phyloP scores from a whole-genome alignment of 2,329 filamentous ascomycete species.

The Xenoacremonium recifei region DNA sequence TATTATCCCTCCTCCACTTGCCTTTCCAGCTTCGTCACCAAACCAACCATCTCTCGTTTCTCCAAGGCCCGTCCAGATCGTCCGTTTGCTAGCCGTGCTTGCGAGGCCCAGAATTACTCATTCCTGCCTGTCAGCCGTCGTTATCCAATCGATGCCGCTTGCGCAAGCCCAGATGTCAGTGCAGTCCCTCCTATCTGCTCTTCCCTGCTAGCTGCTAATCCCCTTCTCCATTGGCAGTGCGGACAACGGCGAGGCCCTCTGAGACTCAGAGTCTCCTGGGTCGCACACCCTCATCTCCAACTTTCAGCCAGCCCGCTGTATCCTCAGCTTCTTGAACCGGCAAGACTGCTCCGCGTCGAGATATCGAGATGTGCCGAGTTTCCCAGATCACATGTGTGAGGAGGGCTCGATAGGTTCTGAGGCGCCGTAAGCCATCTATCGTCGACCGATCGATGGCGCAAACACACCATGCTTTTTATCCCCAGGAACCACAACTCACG shows the following conservation, averaged over 20 bases:
- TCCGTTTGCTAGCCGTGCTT: no score
- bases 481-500: not conserved
- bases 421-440: no score
- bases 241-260: no score
- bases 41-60: not conserved
- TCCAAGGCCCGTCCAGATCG: no score
- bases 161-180: not conserved
- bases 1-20: not conserved
- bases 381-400: no score
- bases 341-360: conserved; percentile 1
- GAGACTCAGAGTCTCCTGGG: no score
- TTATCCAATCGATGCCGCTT: not conserved
- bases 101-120: not conserved
- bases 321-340: not conserved
- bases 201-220: no score
- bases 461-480: not conserved
- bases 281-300: not conserved
- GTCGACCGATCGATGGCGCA: no score
- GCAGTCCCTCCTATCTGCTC: not conserved
- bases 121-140: not conserved
- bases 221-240: no score
- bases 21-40: not conserved
- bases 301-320: not conserved
- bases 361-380: no score
- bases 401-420: no score